Percentiles rank a stretch among this genome's conserved stretches.
These are phyloP conservation scores for Plasmodium inui DNA, from an alignment of 169 alveolate species.

Conservation along the genomic window DNA sequence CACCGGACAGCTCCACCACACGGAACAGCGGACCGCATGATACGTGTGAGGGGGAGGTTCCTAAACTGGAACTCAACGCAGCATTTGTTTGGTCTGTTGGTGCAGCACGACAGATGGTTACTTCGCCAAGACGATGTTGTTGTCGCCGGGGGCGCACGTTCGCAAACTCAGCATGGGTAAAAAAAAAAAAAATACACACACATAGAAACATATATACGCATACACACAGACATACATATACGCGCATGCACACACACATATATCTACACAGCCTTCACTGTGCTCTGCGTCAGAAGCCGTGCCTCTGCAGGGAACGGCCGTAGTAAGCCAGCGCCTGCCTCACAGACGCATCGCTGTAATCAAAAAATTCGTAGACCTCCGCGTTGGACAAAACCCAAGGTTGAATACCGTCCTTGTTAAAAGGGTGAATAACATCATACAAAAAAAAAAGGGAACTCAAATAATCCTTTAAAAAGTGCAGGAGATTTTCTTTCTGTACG, in stretches of 20 bases:
- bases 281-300: neutral
- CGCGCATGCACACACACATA: neutral
- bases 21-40: neutral
- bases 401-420: conserved; percentile 62
- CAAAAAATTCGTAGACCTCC: conserved; percentile 47
- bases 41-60: neutral
- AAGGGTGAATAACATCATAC: conserved; percentile 47
- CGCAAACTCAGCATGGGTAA: neutral
- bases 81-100: neutral
- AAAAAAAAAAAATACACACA: neutral
- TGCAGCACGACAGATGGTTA: neutral
- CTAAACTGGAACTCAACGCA: neutral
- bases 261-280: neutral
- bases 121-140: neutral
- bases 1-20: neutral
- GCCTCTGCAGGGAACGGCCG: conserved; percentile 27
- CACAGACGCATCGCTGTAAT: conserved; percentile 20
- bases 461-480: conserved; percentile 21
- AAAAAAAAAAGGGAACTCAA: conserved; percentile 47
- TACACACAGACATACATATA: neutral
- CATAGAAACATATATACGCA: neutral
- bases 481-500: neutral
- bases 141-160: neutral
- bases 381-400: conserved; percentile 63
- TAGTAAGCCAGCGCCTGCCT: conserved; percentile 33